Evolutionary conservation across 495 filamentous ascomycete genomes (phyloP).

Genomic region (Cladorrhinum samala): DNA sequence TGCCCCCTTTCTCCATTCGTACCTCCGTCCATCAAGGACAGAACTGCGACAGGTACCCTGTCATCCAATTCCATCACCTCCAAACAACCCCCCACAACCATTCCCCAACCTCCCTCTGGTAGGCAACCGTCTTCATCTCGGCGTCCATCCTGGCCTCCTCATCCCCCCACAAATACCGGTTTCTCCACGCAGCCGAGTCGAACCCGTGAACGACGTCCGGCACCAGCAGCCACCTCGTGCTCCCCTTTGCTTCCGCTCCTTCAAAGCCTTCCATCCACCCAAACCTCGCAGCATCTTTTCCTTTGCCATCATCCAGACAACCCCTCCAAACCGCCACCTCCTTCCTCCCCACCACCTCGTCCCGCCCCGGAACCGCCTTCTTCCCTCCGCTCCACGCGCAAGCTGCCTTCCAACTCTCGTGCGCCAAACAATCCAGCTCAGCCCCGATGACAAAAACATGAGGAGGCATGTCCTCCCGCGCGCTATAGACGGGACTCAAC

Average conservation of each 20-base stretch:
- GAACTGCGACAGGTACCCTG: too few relatives aligned
- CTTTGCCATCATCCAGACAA: conserved; percentile 19
- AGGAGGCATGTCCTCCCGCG: conserved; percentile 26
- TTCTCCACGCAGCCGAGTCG: conserved; percentile 24
- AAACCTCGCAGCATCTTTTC: conserved; percentile 22
- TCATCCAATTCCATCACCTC: conserved; percentile 25
- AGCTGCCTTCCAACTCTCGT: conserved; percentile 32
- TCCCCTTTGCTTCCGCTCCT: conserved; percentile 12
- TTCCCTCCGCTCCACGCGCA: conserved; percentile 21
- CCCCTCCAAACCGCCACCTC: conserved; percentile 17
- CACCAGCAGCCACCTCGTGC: conserved; percentile 32
- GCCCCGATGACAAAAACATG: conserved; percentile 46
- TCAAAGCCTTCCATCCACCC: conserved; percentile 24
- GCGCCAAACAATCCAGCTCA: conserved; percentile 44
- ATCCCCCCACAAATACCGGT: conserved; percentile 21
- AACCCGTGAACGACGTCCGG: conserved; percentile 37
- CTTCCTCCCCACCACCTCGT: conserved; percentile 22
- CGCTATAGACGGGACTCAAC: conserved; percentile 27
- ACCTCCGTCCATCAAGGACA: too few relatives aligned
- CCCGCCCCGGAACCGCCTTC: conserved; percentile 16
- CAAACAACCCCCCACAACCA: conserved; percentile 30
- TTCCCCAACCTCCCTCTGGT: conserved; percentile 28
- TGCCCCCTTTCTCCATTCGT: too few relatives aligned
- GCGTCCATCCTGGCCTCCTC: conserved; percentile 27
- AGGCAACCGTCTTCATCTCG: conserved; percentile 32